phyloP scores from a whole-genome alignment of 768 basidiomycete genomes.

The Lentinula sp. region DNA sequence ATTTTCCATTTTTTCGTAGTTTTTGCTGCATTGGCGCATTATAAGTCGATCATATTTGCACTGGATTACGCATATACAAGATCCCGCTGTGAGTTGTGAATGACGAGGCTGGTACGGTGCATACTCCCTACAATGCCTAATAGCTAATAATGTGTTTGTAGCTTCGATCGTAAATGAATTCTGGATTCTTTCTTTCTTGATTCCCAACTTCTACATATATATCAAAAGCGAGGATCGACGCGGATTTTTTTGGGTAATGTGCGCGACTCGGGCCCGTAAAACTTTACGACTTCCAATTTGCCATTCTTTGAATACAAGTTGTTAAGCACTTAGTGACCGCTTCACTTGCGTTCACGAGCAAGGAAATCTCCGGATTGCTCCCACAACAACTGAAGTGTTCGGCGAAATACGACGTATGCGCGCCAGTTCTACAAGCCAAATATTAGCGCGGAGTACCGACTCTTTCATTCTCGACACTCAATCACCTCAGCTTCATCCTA shows the following conservation, averaged over 20 bases:
- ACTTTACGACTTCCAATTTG: no score
- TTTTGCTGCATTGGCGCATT: constrained; percentile 65
- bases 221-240: neutral
- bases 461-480: neutral
- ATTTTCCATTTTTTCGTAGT: constrained; percentile 85
- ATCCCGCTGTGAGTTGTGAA: neutral
- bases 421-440: neutral
- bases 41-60: constrained; percentile 46
- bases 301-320: no score
- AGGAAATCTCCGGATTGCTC: no score
- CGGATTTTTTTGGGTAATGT: neutral
- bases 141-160: neutral
- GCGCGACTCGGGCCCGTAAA: neutral
- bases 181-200: neutral
- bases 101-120: neutral
- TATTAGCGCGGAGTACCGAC: neutral
- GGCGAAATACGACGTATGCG: neutral
- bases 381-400: no score
- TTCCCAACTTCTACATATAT: neutral
- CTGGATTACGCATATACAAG: constrained; percentile 52
- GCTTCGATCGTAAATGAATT: neutral
- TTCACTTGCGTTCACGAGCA: neutral
- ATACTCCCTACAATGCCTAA: neutral
- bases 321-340: no score
- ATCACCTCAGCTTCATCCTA: neutral